phyloP scores from a whole-genome alignment of 192 early-diverging fungal species.

The Linnemannia elongata region DNA sequence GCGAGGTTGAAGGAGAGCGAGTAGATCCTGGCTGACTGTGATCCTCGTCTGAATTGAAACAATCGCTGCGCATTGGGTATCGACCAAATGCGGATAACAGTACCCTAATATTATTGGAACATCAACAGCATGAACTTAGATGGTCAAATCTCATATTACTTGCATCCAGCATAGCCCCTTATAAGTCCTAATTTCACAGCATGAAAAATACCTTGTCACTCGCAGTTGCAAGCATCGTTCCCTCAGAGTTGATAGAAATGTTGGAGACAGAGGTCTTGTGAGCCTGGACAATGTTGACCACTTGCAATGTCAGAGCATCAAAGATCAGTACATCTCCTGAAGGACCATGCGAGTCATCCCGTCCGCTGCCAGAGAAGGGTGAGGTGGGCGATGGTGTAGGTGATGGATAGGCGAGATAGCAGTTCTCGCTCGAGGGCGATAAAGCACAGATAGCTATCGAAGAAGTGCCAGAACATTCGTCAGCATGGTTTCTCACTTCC shows the following conservation, averaged over 20 bases:
- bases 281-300: conserved; percentile 94
- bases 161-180: not conserved
- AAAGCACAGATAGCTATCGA: conserved; percentile 86
- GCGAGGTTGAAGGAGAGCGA: conserved; percentile 89
- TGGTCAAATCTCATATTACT: not conserved
- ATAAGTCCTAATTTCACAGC: not conserved
- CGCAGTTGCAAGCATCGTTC: conserved; percentile 94
- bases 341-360: conserved; percentile 65
- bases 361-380: conserved; percentile 61
- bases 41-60: conserved; percentile 95
- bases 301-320: conserved; percentile 89
- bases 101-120: conserved; percentile 71
- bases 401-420: conserved; percentile 95
- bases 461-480: conserved; percentile 9
- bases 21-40: conserved; percentile 92
- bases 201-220: conserved; percentile 89
- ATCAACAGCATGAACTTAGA: not conserved
- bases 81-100: conserved; percentile 95
- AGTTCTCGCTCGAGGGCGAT: conserved; percentile 94
- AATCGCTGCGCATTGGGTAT: conserved; percentile 88
- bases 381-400: conserved; percentile 72
- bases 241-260: conserved; percentile 90
- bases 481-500: not conserved
- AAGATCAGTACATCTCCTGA: conserved; percentile 93
- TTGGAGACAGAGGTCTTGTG: conserved; percentile 93